A percentile compares a stretch with the other conserved stretches of the same genome.
phyloP scores from a whole-genome alignment of 148 eudicot species.

The Chenopodium quinoa region DNA sequence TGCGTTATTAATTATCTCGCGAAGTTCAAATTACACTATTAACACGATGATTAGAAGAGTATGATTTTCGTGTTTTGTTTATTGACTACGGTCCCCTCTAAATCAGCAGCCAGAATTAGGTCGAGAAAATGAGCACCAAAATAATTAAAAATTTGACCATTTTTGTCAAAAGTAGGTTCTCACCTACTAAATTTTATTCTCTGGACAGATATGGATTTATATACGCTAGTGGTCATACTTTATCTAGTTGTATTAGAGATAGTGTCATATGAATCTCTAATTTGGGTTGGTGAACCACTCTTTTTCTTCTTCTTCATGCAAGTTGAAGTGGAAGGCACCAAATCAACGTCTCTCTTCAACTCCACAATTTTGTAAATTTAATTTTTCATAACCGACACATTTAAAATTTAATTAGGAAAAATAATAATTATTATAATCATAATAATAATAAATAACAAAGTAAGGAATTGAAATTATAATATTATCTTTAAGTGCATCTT shows the following conservation, averaged over 20 bases:
- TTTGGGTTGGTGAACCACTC: conserved; percentile 38
- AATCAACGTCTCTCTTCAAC: not conserved
- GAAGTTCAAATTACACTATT: too few relatives aligned
- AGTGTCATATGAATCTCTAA: not conserved
- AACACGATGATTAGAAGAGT: too few relatives aligned
- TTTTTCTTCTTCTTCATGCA: not conserved
- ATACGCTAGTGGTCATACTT: not conserved
- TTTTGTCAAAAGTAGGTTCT: not conserved
- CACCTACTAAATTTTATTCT: conserved; percentile 22
- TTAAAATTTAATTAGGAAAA: too few relatives aligned
- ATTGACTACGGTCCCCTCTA: not conserved
- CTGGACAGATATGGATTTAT: not conserved
- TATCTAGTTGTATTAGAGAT: not conserved
- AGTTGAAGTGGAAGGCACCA: conserved; percentile 9
- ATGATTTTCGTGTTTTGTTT: too few relatives aligned
- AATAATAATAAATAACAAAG: too few relatives aligned
- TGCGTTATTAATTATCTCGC: too few relatives aligned
- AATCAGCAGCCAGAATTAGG: conserved; percentile 4
- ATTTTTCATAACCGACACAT: too few relatives aligned
- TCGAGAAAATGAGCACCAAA: conserved; percentile 19
- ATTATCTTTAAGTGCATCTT: too few relatives aligned
- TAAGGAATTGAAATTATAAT: too few relatives aligned
- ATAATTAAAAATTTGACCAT: conserved; percentile 8
- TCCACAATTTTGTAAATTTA: not conserved
- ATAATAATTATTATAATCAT: too few relatives aligned